Conservation (phyloP, 331 rosid species). For the Dryas integrifolia region DNA sequence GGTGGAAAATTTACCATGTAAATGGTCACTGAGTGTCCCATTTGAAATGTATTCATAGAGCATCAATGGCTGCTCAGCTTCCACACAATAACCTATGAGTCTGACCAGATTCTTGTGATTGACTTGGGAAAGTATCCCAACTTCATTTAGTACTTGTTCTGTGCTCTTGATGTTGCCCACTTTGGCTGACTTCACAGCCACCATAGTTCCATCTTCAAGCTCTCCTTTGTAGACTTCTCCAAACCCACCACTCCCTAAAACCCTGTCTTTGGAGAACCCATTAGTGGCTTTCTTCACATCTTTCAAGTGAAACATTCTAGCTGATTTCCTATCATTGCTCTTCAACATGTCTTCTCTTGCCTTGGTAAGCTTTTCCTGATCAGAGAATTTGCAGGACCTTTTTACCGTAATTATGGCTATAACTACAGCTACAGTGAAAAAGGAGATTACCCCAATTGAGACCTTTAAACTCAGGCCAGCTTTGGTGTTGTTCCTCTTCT, state of each 20-base stretch:
- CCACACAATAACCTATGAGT: constrained; percentile 86
- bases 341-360: constrained; percentile 58
- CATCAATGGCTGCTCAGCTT: constrained; percentile 85
- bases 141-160: constrained; percentile 83
- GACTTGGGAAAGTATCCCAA: constrained; percentile 89
- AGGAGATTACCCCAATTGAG: constrained; percentile 39
- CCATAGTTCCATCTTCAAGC: constrained; percentile 63
- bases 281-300: constrained; percentile 83
- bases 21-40: constrained; percentile 88
- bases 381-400: constrained; percentile 37
- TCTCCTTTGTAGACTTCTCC: constrained; percentile 95
- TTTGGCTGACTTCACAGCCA: constrained; percentile 88
- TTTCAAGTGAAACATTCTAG: constrained; percentile 63
- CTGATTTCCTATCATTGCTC: constrained; percentile 52
- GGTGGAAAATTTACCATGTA: constrained; percentile 59
- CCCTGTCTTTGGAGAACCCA: constrained; percentile 52
- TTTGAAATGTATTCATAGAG: constrained; percentile 86
- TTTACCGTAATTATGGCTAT: constrained; percentile 34
- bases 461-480: constrained; percentile 42
- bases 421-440: constrained; percentile 45
- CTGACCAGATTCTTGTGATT: constrained; percentile 83
- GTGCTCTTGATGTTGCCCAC: constrained; percentile 89
- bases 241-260: constrained; percentile 84
- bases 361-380: constrained; percentile 43
- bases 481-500: constrained; percentile 33